These are phyloP conservation scores for Diplodia seriata DNA, from an alignment of 2,329 filamentous ascomycete species.

Conservation along the genomic window DNA sequence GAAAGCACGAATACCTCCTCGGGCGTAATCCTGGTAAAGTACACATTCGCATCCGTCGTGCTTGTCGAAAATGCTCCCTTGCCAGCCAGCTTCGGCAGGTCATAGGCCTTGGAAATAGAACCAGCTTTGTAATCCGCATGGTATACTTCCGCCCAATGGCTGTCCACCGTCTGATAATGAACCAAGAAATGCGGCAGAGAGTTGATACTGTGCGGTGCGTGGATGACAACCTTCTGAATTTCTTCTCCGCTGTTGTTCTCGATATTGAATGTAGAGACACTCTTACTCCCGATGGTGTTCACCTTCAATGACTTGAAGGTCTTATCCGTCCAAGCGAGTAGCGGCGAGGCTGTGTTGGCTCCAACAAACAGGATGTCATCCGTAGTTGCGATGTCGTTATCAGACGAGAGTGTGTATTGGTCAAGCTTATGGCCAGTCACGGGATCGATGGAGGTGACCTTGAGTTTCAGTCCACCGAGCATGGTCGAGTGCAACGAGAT, in stretches of 20 bases:
- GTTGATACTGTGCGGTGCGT: constrained; percentile 75
- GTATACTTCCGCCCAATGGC: constrained; percentile 85
- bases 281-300: constrained; percentile 68
- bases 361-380: constrained; percentile 77
- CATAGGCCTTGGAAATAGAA: constrained; percentile 77
- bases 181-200: constrained; percentile 84
- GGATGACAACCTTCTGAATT: constrained; percentile 65
- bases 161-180: constrained; percentile 72
- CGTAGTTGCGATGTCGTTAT: constrained; percentile 71
- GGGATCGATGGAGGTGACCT: constrained; percentile 75
- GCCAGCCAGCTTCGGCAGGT: constrained; percentile 73
- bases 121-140: constrained; percentile 77
- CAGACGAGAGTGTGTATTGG: constrained; percentile 74
- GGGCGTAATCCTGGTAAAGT: constrained; percentile 82
- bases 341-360: constrained; percentile 74
- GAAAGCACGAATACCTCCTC: constrained; percentile 77
- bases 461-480: constrained; percentile 75
- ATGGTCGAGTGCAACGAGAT: constrained; percentile 73
- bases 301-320: constrained; percentile 68
- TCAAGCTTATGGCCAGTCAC: constrained; percentile 74
- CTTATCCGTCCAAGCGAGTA: constrained; percentile 77
- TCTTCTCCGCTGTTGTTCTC: constrained; percentile 45
- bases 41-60: constrained; percentile 80
- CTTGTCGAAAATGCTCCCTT: constrained; percentile 80
- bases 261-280: constrained; percentile 52